phyloP scores from a whole-genome alignment of 2,329 filamentous ascomycete species.

The Colletotrichum destructivum region DNA sequence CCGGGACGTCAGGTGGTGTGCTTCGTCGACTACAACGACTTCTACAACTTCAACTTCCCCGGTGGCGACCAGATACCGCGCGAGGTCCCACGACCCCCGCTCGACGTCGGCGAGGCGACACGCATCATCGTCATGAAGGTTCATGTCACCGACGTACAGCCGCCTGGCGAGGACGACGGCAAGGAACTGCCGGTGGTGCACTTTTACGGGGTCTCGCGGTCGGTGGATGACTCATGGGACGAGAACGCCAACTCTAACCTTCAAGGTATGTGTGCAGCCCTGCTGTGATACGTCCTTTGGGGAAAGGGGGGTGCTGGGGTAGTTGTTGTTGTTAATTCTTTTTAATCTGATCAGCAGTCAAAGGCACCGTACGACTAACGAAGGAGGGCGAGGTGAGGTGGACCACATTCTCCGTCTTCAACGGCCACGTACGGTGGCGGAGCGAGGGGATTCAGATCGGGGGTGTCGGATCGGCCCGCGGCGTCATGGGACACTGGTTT shows the following conservation, averaged over 20 bases:
- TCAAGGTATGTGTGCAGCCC: conserved; percentile 65
- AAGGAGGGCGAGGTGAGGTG: conserved; percentile 80
- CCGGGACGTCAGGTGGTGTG: conserved; percentile 55
- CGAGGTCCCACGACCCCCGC: conserved; percentile 61
- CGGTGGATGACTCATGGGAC: conserved; percentile 76
- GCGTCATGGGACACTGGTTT: conserved; percentile 84
- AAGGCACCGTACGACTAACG: conserved; percentile 76
- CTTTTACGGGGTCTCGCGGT: conserved; percentile 75
- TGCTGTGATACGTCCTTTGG: neutral
- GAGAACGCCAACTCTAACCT: conserved; percentile 78
- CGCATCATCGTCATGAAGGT: conserved; percentile 80
- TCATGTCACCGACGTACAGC: conserved; percentile 72
- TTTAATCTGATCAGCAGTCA: conserved; percentile 45
- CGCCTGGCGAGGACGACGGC: conserved; percentile 71
- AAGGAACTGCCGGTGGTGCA: conserved; percentile 75
- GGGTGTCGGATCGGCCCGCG: conserved; percentile 74
- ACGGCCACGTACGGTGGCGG: conserved; percentile 80
- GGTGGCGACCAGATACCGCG: conserved; percentile 56
- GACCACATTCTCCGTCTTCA: conserved; percentile 77
- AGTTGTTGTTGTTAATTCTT: conserved; percentile 20
- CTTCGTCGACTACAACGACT: conserved; percentile 78
- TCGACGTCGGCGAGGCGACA: conserved; percentile 76
- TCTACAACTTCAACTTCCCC: conserved; percentile 81
- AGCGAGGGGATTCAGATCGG: conserved; percentile 84
- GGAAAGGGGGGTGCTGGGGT: conserved; percentile 7